Percentiles rank a stretch among this genome's conserved stretches.
phyloP scores from a whole-genome alignment of 2,329 filamentous ascomycete species.

The Diaporthe citriasiana region DNA sequence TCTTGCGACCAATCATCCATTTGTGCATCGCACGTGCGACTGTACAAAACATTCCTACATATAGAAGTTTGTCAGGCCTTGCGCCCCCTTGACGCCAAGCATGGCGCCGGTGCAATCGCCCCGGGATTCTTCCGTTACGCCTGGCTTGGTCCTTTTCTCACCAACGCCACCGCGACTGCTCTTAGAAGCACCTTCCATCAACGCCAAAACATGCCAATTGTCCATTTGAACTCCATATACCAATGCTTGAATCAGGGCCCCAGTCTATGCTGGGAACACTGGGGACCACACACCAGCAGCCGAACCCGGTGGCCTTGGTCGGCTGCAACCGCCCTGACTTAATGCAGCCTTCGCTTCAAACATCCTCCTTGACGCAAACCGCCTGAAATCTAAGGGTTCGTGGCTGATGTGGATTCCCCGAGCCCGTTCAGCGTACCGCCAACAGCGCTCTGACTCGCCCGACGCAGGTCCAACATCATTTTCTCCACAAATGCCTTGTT shows the following conservation, averaged over 20 bases:
- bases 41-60: slow-evolving; percentile 16
- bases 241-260: neutral
- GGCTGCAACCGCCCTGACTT: neutral
- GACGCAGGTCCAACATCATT: slow-evolving; percentile 66
- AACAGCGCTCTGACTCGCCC: slow-evolving; percentile 49
- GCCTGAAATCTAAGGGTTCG: neutral
- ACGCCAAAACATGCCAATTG: neutral
- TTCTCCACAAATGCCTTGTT: slow-evolving; percentile 66
- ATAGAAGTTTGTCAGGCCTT: neutral
- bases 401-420: neutral
- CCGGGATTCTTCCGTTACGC: neutral
- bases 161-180: neutral
- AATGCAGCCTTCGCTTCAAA: neutral
- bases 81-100: neutral
- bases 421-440: slow-evolving; percentile 5
- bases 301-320: neutral
- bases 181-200: neutral
- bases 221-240: slow-evolving; percentile 19
- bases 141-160: neutral
- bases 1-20: neutral
- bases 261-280: neutral
- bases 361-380: neutral
- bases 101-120: neutral
- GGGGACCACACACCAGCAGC: neutral
- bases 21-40: slow-evolving; percentile 4